Percentiles rank a stretch among this genome's conserved stretches.
phyloP scores from a whole-genome alignment of 83 land plant genomes.

The Thuja plicata region DNA sequence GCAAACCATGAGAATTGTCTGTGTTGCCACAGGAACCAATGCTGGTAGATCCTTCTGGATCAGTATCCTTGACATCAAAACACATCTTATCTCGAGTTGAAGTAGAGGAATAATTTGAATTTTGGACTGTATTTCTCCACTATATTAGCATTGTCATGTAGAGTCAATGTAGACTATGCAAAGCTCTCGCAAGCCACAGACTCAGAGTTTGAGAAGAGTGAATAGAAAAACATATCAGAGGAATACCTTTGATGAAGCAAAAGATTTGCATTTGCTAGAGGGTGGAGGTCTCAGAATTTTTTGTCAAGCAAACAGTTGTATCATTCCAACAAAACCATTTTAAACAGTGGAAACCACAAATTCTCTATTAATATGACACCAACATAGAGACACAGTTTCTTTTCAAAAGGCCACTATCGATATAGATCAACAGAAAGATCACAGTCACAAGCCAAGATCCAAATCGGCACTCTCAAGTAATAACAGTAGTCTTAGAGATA shows the following conservation, averaged over 20 bases:
- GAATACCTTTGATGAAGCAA: not conserved
- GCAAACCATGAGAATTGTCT: no score
- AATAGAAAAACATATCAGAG: not conserved
- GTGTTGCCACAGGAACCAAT: no score
- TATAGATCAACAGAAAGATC: not conserved
- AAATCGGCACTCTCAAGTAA: not conserved
- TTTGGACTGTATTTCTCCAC: not conserved
- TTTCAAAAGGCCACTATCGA: not conserved
- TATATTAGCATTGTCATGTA: not conserved
- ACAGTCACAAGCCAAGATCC: not conserved
- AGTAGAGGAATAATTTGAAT: not conserved
- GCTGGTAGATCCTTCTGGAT: no score
- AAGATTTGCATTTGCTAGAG: not conserved
- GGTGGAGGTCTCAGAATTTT: not conserved
- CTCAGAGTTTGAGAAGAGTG: not conserved
- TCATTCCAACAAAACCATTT: not conserved
- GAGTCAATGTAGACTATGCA: not conserved
- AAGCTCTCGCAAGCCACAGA: not conserved
- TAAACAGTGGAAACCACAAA: not conserved
- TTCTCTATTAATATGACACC: not conserved
- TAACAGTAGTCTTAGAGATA: not conserved
- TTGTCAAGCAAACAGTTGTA: not conserved
- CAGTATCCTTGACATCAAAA: not conserved
- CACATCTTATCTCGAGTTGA: not conserved
- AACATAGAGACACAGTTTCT: not conserved